Percentiles rank a stretch among this genome's conserved stretches.
Evolutionary conservation across 140 eudicot genomes (phyloP).

Genomic region (Cichorium intybus): DNA sequence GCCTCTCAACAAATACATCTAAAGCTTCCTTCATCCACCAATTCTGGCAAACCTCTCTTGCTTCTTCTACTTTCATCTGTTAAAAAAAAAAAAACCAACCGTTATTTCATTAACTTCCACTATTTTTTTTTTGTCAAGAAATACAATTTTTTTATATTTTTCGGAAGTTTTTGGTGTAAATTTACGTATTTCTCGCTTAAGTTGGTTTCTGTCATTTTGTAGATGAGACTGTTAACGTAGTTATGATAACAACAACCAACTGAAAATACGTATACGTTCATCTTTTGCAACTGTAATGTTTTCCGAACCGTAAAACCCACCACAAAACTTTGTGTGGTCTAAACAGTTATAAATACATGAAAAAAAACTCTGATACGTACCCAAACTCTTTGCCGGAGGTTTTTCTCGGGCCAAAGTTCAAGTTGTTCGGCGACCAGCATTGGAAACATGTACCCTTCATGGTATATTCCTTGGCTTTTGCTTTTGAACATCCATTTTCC

Average conservation of each 20-base stretch:
- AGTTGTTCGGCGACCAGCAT: constrained; percentile 78
- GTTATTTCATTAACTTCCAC: neutral
- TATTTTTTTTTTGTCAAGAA: neutral
- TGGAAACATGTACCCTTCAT: constrained; percentile 75
- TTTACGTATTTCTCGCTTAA: neutral
- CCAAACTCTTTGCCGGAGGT: constrained; percentile 69
- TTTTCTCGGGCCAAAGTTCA: constrained; percentile 78
- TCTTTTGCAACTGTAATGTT: neutral
- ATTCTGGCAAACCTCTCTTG: constrained; percentile 65
- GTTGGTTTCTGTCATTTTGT: too few relatives aligned
- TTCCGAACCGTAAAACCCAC: neutral
- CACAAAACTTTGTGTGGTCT: neutral
- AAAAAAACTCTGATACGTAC: constrained; percentile 27
- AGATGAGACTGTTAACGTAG: too few relatives aligned
- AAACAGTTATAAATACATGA: neutral
- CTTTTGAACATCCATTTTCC: constrained; percentile 84
- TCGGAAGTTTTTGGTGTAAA: neutral
- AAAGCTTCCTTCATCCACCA: constrained; percentile 91
- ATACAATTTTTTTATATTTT: neutral
- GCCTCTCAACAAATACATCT: constrained; percentile 59
- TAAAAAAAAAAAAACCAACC: neutral
- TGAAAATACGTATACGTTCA: too few relatives aligned
- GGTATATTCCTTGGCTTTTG: constrained; percentile 56
- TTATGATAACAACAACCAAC: too few relatives aligned
- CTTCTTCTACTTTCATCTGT: constrained; percentile 74